Percentiles rank a stretch among this genome's conserved stretches.
Conservation (phyloP, 2,329 filamentous ascomycete genomes). For the Chaetoscypha palmicola region DNA sequence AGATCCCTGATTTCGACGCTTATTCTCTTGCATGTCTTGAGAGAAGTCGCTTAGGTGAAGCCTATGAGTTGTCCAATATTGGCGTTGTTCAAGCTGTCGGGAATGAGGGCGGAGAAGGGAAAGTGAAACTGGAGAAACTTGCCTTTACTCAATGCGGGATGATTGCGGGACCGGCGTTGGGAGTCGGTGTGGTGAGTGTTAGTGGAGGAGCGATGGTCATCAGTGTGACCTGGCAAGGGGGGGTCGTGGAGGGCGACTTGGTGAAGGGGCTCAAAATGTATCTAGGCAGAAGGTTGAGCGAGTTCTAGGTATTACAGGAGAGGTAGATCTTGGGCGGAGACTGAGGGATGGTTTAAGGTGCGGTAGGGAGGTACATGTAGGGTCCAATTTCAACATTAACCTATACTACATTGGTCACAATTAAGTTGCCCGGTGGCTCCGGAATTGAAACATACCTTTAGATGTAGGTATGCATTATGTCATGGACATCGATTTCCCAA, state of each 20-base stretch:
- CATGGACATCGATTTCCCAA: too few relatives aligned
- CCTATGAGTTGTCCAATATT: conserved; percentile 25
- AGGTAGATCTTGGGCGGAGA: too few relatives aligned
- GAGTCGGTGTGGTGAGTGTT: conserved; percentile 13
- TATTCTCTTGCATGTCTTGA: neutral
- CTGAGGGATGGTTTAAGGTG: too few relatives aligned
- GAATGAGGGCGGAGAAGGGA: neutral
- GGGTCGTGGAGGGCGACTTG: conserved; percentile 13
- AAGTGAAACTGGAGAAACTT: conserved; percentile 14
- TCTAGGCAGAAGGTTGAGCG: conserved; percentile 10
- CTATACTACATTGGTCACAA: too few relatives aligned
- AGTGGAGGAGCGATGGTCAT: conserved; percentile 16
- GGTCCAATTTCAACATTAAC: too few relatives aligned
- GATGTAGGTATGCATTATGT: too few relatives aligned
- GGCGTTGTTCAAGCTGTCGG: conserved; percentile 13
- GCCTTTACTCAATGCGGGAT: conserved; percentile 21
- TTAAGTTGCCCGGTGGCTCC: too few relatives aligned
- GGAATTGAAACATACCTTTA: too few relatives aligned
- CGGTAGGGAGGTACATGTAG: too few relatives aligned
- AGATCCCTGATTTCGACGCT: conserved; percentile 6
- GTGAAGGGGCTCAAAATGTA: conserved; percentile 10
- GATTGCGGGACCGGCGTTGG: conserved; percentile 15
- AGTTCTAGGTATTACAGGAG: neutral
- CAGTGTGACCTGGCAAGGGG: conserved; percentile 20
- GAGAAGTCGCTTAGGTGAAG: neutral